These are phyloP conservation scores for Solanum rostratum DNA, from an alignment of 257 asterid species.

Conservation along the genomic window DNA sequence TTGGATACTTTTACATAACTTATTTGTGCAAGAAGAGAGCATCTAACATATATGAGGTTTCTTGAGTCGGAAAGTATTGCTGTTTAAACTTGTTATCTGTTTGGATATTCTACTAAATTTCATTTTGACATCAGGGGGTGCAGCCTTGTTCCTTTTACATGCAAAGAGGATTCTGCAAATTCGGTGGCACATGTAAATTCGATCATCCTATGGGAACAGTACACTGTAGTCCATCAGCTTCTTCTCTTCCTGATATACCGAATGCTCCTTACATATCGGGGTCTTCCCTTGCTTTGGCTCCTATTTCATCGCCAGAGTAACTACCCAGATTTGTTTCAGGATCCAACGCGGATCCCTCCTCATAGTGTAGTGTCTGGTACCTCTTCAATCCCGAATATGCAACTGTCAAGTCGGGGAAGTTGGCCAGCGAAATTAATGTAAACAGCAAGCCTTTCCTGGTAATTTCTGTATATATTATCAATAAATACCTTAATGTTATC, in stretches of 20 bases:
- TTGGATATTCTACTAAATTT: neutral
- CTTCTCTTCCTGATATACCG: constrained; percentile 52
- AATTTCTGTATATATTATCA: neutral
- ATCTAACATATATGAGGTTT: neutral
- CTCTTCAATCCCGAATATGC: constrained; percentile 5
- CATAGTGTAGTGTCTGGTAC: constrained; percentile 11
- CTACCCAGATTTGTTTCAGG: constrained; percentile 35
- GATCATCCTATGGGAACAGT: constrained; percentile 61
- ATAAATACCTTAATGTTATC: neutral
- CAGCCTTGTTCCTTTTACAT: constrained; percentile 70
- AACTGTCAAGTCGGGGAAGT: constrained; percentile 6
- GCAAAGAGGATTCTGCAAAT: constrained; percentile 77
- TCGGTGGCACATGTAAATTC: constrained; percentile 64
- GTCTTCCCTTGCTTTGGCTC: constrained; percentile 12
- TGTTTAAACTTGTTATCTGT: neutral
- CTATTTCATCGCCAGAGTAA: constrained; percentile 32
- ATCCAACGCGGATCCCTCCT: constrained; percentile 7
- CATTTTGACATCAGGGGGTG: constrained; percentile 40
- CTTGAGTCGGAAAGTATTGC: neutral
- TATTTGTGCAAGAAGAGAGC: neutral
- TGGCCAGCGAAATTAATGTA: neutral
- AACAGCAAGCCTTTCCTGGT: neutral
- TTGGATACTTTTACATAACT: neutral
- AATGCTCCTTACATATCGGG: constrained; percentile 22
- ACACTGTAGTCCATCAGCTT: constrained; percentile 26